phyloP scores from a whole-genome alignment of 2,329 filamentous ascomycete genomes.

The Nothopassalora personata region DNA sequence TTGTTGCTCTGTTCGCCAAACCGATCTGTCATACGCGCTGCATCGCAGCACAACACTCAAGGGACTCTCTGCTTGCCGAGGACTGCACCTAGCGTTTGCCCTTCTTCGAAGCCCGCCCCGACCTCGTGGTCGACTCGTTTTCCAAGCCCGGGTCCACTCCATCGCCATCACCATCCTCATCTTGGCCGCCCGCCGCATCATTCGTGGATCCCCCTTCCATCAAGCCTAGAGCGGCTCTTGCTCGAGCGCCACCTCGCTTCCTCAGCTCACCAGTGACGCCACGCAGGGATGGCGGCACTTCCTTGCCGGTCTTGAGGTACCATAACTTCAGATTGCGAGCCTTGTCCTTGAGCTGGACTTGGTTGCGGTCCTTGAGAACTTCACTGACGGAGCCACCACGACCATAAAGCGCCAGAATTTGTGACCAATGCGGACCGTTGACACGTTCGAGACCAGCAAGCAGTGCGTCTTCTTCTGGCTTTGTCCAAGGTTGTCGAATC shows the following conservation, averaged over 20 bases:
- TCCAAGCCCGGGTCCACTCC: neutral
- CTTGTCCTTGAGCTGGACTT: slow-evolving; percentile 90
- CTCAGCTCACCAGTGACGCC: slow-evolving; percentile 87
- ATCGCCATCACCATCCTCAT: slow-evolving; percentile 9
- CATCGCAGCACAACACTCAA: no score
- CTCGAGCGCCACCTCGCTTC: slow-evolving; percentile 48
- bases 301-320: slow-evolving; percentile 84
- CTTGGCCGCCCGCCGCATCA: slow-evolving; percentile 2
- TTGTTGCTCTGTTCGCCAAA: neutral
- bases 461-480: slow-evolving; percentile 82
- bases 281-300: slow-evolving; percentile 82
- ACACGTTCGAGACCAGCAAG: slow-evolving; percentile 86
- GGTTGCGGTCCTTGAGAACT: slow-evolving; percentile 79
- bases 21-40: no score
- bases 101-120: slow-evolving; percentile 6
- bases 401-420: slow-evolving; percentile 80
- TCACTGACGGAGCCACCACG: slow-evolving; percentile 73
- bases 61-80: neutral
- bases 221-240: slow-evolving; percentile 29
- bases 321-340: slow-evolving; percentile 84
- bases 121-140: slow-evolving; percentile 4
- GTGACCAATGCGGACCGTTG: slow-evolving; percentile 88
- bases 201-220: slow-evolving; percentile 12
- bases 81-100: neutral
- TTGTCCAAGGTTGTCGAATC: slow-evolving; percentile 70